Base-by-base conservation (phyloP, 2,329 filamentous ascomycete species). In the Aspergillus viridinutans region DNA sequence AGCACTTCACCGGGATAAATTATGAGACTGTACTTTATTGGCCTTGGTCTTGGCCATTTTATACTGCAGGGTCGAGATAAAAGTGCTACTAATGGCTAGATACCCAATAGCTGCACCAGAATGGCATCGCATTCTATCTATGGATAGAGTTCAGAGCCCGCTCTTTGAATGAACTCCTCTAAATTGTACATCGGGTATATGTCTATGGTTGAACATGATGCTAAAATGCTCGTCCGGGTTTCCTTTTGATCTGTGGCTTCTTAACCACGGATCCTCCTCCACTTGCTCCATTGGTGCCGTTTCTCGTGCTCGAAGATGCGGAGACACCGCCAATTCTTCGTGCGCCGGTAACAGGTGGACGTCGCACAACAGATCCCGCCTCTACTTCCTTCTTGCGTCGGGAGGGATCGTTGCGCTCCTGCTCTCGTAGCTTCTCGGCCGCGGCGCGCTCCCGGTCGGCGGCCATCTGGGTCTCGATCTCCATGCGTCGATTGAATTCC, bases 401-500 rank as follows among this genome's bases (percentile, higher is more conserved):
- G 3, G 67, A 61, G 1, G 71, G 66, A 50, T 74, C 70, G 32
- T 69, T 71, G 45, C 67, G 67, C 50, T 75, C 73, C 50, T 68
- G 60, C 57, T 78, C 74, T 40, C 71, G 72, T 53, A 69, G 64
- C 49, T 76, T 76, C 29, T 76, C 68, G 17, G 72, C 70, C 4
- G 72, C 71, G n/a, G 73, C 75, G 14, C 80, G 76, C 56, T 84
- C 83, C 72, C 91, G 90, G 70, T 97, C 92, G 62, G 89, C 87
- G 0, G 89, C 91, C 89, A 97, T 97, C 75, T 96, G 85, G 3
- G 89, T 82, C 77, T 97, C 92, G 61, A 97, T 92, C 75, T 97
- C 92, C 83, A 96, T 92, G 74, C 90, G 92, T 52, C 86, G 82
- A 70, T 96, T 97, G 72, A 96, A 96, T 72, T 97, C 93, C 17